Evolutionary conservation across 2,329 filamentous ascomycete genomes (phyloP).

Genomic region (Fusarium luffae): DNA sequence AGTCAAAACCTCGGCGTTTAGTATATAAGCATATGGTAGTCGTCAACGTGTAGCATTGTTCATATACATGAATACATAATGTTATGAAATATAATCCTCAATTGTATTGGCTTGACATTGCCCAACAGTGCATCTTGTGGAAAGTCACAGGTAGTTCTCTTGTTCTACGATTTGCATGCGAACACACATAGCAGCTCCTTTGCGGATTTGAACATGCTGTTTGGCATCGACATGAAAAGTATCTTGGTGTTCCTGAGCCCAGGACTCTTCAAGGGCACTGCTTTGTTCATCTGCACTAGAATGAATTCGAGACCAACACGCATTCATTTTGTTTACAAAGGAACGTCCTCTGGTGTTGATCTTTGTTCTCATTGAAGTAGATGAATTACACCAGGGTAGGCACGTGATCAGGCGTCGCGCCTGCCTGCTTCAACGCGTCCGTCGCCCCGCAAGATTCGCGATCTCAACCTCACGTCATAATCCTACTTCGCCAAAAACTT

Average conservation of each 20-base stretch:
- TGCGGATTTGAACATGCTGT: accelerated
- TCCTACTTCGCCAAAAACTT: neutral
- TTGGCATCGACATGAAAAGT: too few species aligned
- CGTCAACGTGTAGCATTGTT: neutral
- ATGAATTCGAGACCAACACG: neutral
- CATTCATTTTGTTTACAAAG: neutral
- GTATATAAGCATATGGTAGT: neutral
- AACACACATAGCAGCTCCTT: neutral
- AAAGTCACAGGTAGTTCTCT: neutral
- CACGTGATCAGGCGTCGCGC: conserved; percentile 46
- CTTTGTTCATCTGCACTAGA: too few species aligned
- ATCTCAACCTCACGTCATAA: conserved; percentile 44
- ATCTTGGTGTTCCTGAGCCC: too few species aligned
- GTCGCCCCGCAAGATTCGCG: conserved; percentile 40
- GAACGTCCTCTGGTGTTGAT: neutral
- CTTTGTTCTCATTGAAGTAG: neutral
- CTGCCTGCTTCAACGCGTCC: conserved; percentile 29
- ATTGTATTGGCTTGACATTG: neutral
- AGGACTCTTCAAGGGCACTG: too few species aligned
- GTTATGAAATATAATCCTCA: neutral
- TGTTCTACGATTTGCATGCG: accelerated
- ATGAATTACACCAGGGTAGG: neutral
- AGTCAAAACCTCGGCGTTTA: neutral
- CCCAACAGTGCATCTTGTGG: neutral
- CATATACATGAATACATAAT: neutral